These are phyloP conservation scores for Graphilbum ipis-grandicollis DNA, from an alignment of 2,329 filamentous ascomycete species.

Conservation along the genomic window DNA sequence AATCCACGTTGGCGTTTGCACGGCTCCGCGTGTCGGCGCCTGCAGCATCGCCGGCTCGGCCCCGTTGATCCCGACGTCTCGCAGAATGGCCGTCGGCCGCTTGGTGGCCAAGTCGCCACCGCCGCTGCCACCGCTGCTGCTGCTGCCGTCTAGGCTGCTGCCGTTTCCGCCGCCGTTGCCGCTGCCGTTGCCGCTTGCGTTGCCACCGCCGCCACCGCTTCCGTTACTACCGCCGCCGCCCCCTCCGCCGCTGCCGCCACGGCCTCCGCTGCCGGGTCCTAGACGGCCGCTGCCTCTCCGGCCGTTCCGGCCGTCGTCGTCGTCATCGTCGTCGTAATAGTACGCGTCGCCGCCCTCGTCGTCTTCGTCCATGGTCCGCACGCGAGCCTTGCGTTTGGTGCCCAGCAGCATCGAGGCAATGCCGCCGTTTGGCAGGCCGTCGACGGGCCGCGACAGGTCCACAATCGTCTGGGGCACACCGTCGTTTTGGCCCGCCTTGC, in stretches of 20 bases:
- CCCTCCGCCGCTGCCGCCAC: no score
- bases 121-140: conserved; percentile 20
- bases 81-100: conserved; percentile 39
- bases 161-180: conserved; percentile 34
- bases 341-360: no score
- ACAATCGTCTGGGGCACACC: conserved; percentile 69
- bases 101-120: not conserved
- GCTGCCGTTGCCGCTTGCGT: no score
- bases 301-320: no score
- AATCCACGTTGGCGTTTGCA: conserved; percentile 64
- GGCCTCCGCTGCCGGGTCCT: no score
- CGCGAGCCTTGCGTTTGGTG: conserved; percentile 79
- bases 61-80: conserved; percentile 55
- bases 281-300: no score
- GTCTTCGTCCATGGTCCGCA: no score
- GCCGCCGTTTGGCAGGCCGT: conserved; percentile 80
- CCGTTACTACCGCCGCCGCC: no score
- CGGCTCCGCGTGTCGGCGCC: conserved; percentile 38
- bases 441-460: conserved; percentile 84
- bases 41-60: conserved; percentile 57
- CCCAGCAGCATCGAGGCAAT: conserved; percentile 73
- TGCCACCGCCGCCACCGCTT: no score
- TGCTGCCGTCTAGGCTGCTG: conserved; percentile 52
- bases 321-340: no score
- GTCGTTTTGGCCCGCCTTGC: conserved; percentile 37